Evolutionary conservation across 805 yeast genomes (phyloP), one percentile per base, ranked within the genome.

Genomic region (Ogataea methanolica): DNA sequence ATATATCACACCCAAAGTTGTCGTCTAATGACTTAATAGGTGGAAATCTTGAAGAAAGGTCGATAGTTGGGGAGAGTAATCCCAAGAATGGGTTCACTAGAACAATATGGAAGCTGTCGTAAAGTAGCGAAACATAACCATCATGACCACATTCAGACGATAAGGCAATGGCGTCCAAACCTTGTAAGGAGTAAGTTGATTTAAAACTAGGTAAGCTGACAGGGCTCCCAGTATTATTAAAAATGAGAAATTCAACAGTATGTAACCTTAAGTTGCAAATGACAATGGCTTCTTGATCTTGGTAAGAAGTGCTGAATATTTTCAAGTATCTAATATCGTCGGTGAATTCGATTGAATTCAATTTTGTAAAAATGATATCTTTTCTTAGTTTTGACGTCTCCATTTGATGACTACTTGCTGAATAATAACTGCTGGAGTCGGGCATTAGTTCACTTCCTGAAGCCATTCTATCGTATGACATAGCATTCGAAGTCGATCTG

Each of bases 291-390:
- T 88, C 92, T 54, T 77, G 78, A 29, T 76, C 79, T 21, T 73
- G 74, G 51, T 69, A 78, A 5, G 59, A 55, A n/a, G 78, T 49
- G 8, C 70, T 70, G 42, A 65, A 61, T 1, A 73, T 60, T 41
- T 70, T 70, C 29, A 77, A 51, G 16, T 61, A 43, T 1, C 54
- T 42, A 11, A 61, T 50, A n/a, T 66, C 59, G 5, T 67, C 66
- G 17, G 62, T 60, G 12, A 65, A 44, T 60, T 68, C 36, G 71
- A 65, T 58, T 0, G 76, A 63, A 16, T 80, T 81, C 2, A 86
- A 63, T 57, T 76, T 78, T 0, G 90, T 80, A 50, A 88, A 67
- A n/a, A 84, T 82, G 57, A 84, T 74, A 61, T 88, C 96, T 55
- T 85, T 87, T 36, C 80, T 68, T 21, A 79, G 61, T 5, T 61